Conservation (phyloP, 225 moss, liverwort and hornwort species). For the Climacium dendroides region DNA sequence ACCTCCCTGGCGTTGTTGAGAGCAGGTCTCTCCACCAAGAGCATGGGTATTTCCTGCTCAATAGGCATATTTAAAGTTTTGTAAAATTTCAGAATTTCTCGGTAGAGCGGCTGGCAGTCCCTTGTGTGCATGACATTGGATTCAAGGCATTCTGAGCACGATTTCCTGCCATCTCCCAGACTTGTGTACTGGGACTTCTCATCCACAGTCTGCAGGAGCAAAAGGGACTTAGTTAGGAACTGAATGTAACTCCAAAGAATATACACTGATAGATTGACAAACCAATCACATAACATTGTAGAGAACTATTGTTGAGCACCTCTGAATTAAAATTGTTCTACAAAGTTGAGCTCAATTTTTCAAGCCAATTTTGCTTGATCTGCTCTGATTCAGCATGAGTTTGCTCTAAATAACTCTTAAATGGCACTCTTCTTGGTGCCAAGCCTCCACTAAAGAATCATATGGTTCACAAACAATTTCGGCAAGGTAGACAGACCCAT, state of each 20-base stretch:
- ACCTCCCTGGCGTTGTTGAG: constrained; percentile 82
- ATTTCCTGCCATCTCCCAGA: constrained; percentile 82
- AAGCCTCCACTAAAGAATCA: neutral
- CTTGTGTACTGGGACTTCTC: constrained; percentile 24
- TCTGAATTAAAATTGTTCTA: neutral
- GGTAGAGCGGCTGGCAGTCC: constrained; percentile 89
- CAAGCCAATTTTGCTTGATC: neutral
- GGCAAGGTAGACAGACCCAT: neutral
- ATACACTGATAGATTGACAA: neutral
- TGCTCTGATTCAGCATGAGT: neutral
- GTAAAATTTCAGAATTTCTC: constrained; percentile 82
- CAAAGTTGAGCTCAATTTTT: neutral
- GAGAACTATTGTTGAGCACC: neutral
- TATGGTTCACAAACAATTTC: neutral
- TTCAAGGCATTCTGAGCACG: constrained; percentile 77
- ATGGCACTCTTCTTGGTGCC: neutral
- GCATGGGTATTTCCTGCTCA: constrained; percentile 95
- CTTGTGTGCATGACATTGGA: constrained; percentile 76
- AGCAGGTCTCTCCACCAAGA: constrained; percentile 82
- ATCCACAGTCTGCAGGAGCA: constrained; percentile 51
- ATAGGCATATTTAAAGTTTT: constrained; percentile 57
- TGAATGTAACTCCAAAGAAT: neutral
- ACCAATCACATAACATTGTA: neutral
- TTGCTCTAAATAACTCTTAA: neutral
- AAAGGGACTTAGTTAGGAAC: neutral